Evolutionary conservation across 768 basidiomycete species (phyloP), one percentile per base, ranked within the genome.

Genomic region (Mycena maculata): DNA sequence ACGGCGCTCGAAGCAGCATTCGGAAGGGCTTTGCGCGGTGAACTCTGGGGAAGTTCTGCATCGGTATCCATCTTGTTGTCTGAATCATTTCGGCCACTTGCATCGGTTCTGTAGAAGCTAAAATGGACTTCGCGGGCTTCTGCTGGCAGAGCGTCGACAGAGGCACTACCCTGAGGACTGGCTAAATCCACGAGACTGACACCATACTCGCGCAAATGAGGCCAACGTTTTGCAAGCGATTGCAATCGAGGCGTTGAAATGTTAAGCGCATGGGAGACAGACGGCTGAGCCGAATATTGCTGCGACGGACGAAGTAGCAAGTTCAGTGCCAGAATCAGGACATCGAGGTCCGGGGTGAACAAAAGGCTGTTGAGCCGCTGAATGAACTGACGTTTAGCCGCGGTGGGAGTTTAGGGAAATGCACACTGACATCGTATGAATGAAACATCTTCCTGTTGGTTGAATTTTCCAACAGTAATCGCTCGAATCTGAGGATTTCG

Each of bases 361-460:
- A 99, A 85, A 36, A 99, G 84, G 75, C 92, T 91, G 78, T 94
- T 95, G 70, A 98, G 82, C 67, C 96, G 93, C 97, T 99, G 75
- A 18, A 73, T 42, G 42, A 61, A 50, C 47, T 44, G 42, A 56
- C 59, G 6, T 45, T 60, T 52, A 68, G 63, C 45, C 60, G 65
- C 39, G 60, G 52, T 66, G 23, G 36, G 41, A 62, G 44, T 42
- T 69, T 57, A 50, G 60, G n/a, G 65, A 68, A 65, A 69, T 48
- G 59, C 58, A 50, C n/a, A 83, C 95, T 80, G 80, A 99, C 97
- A 77, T 99, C 98, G 79, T 98, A 99, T 5, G 95, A 97, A 66
- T 88, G 90, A 80, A 92, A 99, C 63, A 96, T 93, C 83, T 98
- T 99, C 74, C 98, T 85, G 77, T 97, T 99, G 42, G 98, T 99